phyloP scores from a whole-genome alignment of 2,329 filamentous ascomycete species.

The Epichloe gansuensis region DNA sequence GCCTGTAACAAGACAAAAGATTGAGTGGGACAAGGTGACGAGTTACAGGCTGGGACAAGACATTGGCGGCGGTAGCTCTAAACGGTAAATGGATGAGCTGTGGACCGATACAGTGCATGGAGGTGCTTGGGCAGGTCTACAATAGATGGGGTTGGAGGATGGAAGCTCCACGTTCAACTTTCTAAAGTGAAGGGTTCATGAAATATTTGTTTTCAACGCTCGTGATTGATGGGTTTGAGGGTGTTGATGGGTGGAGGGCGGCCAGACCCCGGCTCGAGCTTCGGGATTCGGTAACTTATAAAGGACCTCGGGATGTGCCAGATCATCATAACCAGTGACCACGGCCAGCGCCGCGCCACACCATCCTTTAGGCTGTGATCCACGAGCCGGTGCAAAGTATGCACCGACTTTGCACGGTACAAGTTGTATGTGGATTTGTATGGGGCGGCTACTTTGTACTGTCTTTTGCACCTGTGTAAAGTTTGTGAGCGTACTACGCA shows the following conservation, averaged over 20 bases:
- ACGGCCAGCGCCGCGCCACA: too few species aligned
- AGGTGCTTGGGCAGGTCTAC: neutral
- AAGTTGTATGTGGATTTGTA: too few species aligned
- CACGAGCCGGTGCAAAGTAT: too few species aligned
- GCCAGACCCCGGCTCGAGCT: neutral
- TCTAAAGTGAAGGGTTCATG: too few species aligned
- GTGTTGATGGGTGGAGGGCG: too few species aligned
- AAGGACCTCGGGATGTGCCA: neutral
- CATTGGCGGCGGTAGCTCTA: conserved; percentile 56
- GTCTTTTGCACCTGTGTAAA: too few species aligned
- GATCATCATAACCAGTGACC: neutral
- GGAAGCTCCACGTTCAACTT: neutral
- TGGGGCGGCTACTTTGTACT: too few species aligned
- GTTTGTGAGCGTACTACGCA: too few species aligned
- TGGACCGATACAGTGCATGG: neutral
- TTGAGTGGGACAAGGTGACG: conserved; percentile 97
- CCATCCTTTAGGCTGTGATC: too few species aligned
- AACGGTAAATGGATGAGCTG: conserved; percentile 27
- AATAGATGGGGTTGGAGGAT: neutral
- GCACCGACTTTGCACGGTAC: too few species aligned
- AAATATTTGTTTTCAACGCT: too few species aligned
- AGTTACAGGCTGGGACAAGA: conserved; percentile 80
- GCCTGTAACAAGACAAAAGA: conserved; percentile 94
- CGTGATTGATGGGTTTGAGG: too few species aligned
- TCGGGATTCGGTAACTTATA: neutral